These are phyloP conservation scores for Ceratocystis eucalypticola DNA, from an alignment of 2,329 filamentous ascomycete genomes.

Conservation along the genomic window DNA sequence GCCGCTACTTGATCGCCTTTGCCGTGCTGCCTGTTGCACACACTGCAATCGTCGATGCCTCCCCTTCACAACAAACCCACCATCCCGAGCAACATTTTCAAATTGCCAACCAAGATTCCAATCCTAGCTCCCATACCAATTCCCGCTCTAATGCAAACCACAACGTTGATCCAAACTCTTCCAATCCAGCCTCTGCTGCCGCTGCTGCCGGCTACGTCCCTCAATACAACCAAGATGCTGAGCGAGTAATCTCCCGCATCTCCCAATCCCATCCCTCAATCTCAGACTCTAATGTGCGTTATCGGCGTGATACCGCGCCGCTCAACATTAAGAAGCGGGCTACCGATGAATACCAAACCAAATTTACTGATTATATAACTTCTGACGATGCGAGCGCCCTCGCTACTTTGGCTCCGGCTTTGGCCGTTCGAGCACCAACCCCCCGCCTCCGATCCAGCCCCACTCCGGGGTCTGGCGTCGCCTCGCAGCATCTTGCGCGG, in stretches of 20 bases:
- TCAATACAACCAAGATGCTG: conserved; percentile 8
- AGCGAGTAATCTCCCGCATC: conserved; percentile 11
- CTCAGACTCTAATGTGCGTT: conserved; percentile 11
- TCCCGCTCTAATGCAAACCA: not conserved
- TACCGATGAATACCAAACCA: conserved; percentile 25
- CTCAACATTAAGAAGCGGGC: conserved; percentile 24
- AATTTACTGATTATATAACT: conserved; percentile 28
- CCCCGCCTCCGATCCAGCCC: conserved; percentile 43
- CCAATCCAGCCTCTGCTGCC: conserved; percentile 9
- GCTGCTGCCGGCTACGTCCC: conserved; percentile 18
- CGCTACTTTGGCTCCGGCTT: conserved; percentile 93
- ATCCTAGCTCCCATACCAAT: not conserved
- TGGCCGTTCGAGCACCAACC: conserved; percentile 88
- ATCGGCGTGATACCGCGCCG: conserved; percentile 9
- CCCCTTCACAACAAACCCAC: conserved; percentile 15
- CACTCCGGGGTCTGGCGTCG: conserved; percentile 48
- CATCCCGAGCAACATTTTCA: conserved; percentile 10
- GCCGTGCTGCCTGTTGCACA: conserved; percentile 19
- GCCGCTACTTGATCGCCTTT: conserved; percentile 18
- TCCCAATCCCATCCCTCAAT: conserved; percentile 8
- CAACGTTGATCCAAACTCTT: not conserved
- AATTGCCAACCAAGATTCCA: not conserved
- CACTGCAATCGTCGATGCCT: conserved; percentile 18
- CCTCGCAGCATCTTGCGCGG: conserved; percentile 86
- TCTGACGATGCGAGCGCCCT: conserved; percentile 79